phyloP scores from a whole-genome alignment of 140 eudicot species.

The Oenanthe javanica region DNA sequence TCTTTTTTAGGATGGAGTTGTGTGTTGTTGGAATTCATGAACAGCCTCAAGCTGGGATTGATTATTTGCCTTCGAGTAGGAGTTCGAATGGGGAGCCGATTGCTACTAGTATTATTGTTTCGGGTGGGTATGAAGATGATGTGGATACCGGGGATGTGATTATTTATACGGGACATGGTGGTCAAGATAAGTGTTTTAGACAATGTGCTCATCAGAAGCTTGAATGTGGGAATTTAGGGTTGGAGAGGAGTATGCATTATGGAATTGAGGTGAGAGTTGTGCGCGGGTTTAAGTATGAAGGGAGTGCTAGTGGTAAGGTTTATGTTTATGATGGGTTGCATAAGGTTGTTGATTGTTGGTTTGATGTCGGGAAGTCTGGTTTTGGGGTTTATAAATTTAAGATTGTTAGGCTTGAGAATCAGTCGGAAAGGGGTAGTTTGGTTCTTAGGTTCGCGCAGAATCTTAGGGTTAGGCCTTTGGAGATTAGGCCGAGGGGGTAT shows the following conservation, averaged over 20 bases:
- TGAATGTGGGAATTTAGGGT: conserved; percentile 11
- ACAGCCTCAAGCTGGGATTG: conserved; percentile 74
- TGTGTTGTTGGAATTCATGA: conserved; percentile 88
- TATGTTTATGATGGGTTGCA: conserved; percentile 34
- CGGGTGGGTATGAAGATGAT: conserved; percentile 95
- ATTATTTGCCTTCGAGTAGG: conserved; percentile 51
- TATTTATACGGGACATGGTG: conserved; percentile 58
- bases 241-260: conserved; percentile 51
- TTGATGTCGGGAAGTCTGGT: conserved; percentile 1
- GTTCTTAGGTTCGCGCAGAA: conserved; percentile 36
- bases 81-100: conserved; percentile 80
- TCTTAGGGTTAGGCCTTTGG: conserved; percentile 45
- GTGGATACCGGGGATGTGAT: conserved; percentile 42
- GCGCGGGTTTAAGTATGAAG: conserved; percentile 5
- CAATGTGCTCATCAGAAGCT: conserved; percentile 7
- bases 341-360: conserved; percentile 1
- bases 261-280: conserved; percentile 5
- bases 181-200: neutral
- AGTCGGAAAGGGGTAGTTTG: neutral
- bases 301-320: conserved; percentile 13
- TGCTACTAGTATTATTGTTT: conserved; percentile 77
- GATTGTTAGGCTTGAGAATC: conserved; percentile 5
- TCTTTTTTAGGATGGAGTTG: conserved; percentile 71
- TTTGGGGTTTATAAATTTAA: conserved; percentile 58
- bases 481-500: conserved; percentile 51